These are phyloP conservation scores for Acacia melanoxylon DNA, from an alignment of 306 rosid species.

Conservation along the genomic window DNA sequence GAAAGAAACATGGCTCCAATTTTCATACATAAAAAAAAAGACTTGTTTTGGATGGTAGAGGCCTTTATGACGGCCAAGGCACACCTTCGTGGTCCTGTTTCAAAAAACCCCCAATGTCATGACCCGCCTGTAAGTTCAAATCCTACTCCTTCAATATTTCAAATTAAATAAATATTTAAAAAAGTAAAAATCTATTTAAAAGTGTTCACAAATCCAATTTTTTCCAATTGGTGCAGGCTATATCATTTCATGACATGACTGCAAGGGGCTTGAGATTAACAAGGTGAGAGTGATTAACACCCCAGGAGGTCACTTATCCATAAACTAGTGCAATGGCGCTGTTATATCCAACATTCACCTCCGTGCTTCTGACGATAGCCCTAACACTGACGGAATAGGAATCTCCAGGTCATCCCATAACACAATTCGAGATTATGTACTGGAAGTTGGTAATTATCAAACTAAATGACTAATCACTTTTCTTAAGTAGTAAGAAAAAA, in stretches of 20 bases:
- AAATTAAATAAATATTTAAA: neutral
- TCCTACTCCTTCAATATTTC: neutral
- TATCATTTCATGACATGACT: neutral
- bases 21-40: slow-evolving; percentile 6
- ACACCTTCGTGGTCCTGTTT: slow-evolving; percentile 47
- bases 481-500: neutral
- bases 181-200: neutral
- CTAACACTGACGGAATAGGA: slow-evolving; percentile 66
- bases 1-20: slow-evolving; percentile 32
- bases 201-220: neutral
- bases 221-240: slow-evolving; percentile 30
- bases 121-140: slow-evolving; percentile 36
- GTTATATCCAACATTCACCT: slow-evolving; percentile 23
- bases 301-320: slow-evolving; percentile 39
- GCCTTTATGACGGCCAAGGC: slow-evolving; percentile 52
- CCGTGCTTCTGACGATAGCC: slow-evolving; percentile 45
- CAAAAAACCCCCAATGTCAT: neutral
- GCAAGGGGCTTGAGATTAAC: slow-evolving; percentile 24
- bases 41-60: slow-evolving; percentile 44
- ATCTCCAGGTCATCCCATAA: slow-evolving; percentile 34
- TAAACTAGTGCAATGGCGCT: slow-evolving; percentile 9
- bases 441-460: slow-evolving; percentile 41
- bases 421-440: neutral
- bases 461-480: neutral
- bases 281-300: slow-evolving; percentile 26